These are phyloP conservation scores for Pyricularia sp. DNA, from an alignment of 2,329 filamentous ascomycete genomes.

Conservation along the genomic window DNA sequence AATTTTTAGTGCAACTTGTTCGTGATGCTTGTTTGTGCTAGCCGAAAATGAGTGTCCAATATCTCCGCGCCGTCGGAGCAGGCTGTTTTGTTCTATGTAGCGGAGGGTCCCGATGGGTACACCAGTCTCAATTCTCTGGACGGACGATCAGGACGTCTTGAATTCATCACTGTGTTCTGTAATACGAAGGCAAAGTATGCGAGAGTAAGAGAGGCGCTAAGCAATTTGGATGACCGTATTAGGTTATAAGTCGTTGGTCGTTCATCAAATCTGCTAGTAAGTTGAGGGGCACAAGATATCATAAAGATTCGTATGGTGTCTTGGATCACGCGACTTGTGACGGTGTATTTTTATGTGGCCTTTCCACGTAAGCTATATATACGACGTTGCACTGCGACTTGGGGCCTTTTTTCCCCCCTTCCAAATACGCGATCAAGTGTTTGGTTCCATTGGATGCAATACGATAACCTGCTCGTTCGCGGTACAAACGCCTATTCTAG, in stretches of 20 bases:
- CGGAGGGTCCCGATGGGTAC: not conserved
- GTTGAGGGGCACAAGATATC: no score
- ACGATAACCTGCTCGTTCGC: not conserved
- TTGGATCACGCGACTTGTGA: not conserved
- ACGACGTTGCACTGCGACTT: no score
- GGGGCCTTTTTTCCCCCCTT: no score
- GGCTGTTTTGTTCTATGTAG: not conserved
- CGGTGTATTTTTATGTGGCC: not conserved
- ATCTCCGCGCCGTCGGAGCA: not conserved
- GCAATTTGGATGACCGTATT: not conserved
- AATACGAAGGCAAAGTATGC: not conserved
- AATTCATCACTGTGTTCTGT: not conserved
- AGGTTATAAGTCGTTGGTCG: no score
- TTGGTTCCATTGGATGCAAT: no score
- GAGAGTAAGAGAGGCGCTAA: not conserved
- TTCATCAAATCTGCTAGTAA: no score
- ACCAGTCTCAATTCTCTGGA: not conserved
- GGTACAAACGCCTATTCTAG: not conserved
- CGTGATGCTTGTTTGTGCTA: not conserved
- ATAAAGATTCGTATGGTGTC: not conserved
- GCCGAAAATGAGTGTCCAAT: not conserved
- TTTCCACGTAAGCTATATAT: no score
- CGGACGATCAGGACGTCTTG: not conserved
- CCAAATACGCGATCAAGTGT: no score
- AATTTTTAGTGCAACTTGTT: not conserved